Evolutionary conservation across 1,139 yeast species (phyloP).

Genomic region (Yarrowia galli): DNA sequence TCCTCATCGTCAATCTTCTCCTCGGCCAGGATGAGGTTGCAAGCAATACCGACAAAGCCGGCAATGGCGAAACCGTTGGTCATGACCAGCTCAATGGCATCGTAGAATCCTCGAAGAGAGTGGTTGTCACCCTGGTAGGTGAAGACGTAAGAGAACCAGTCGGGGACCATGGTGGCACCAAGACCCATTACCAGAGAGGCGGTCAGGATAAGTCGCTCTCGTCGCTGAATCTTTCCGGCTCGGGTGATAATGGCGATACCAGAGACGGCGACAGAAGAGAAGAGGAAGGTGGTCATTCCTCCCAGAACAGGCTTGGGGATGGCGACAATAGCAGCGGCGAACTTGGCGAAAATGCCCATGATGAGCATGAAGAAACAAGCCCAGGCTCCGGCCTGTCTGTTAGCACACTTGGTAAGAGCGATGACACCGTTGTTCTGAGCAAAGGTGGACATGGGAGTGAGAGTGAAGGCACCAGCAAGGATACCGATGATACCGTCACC

Average conservation of each 20-base stretch:
- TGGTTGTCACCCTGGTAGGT: slow-evolving; percentile 74
- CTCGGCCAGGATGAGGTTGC: slow-evolving; percentile 77
- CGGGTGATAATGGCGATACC: slow-evolving; percentile 84
- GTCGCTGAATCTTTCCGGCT: slow-evolving; percentile 69
- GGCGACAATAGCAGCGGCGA: slow-evolving; percentile 86
- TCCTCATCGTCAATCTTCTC: slow-evolving; percentile 60
- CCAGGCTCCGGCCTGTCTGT: slow-evolving; percentile 86
- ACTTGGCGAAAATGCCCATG: slow-evolving; percentile 88
- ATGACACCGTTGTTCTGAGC: slow-evolving; percentile 96
- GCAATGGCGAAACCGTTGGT: slow-evolving; percentile 88
- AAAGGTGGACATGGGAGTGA: slow-evolving; percentile 86
- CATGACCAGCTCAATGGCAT: slow-evolving; percentile 83
- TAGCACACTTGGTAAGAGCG: slow-evolving; percentile 88
- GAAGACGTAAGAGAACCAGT: slow-evolving; percentile 78
- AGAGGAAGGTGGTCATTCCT: slow-evolving; percentile 90
- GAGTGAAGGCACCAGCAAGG: slow-evolving; percentile 67
- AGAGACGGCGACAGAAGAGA: slow-evolving; percentile 82
- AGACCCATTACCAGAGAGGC: slow-evolving; percentile 78
- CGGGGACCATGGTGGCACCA: slow-evolving; percentile 76
- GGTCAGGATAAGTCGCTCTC: slow-evolving; percentile 86
- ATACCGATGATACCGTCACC: slow-evolving; percentile 79
- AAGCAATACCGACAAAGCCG: slow-evolving; percentile 75
- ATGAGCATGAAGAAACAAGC: slow-evolving; percentile 80
- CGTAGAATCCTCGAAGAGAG: slow-evolving; percentile 70
- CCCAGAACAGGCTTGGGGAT: slow-evolving; percentile 88